Base-by-base conservation (phyloP, 345 rosid species). In the Linum lewisii region DNA sequence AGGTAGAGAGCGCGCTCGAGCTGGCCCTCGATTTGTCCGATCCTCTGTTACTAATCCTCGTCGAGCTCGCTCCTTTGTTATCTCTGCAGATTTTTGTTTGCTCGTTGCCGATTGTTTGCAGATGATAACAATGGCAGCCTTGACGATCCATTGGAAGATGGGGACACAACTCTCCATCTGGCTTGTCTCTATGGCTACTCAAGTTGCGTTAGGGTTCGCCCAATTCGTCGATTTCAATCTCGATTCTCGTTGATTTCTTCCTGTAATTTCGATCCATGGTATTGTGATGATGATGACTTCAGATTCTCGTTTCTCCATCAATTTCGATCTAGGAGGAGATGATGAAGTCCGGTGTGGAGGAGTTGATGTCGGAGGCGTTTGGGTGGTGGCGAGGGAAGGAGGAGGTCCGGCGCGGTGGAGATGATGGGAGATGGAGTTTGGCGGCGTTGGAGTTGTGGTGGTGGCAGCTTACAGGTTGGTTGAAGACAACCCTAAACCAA, bases 81-180 rank as follows among this genome's bases (percentile, higher is more conserved):
- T 23, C 34, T 29, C 60, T 22, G 7, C 24, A 23, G 42, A 9
- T 15, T 8, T 6, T 51, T 9, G 9, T 52, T 21, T 5, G 56
- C 15, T 26, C 45, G 45, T 38, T 13, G 15, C 45, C 16, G 45
- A 38, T 38, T 38, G 45, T 38, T 2, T 61, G 10, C 73, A 93
- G 99, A 84, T 70, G 78, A 79, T 68, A 60, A 89, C 77, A 71
- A 68, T 68, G 95, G 91, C 18, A 75, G 79, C 77, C 81, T 89
- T 20, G 77, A 93, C 51, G 99, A 93, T 55, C 85, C 91, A 0
- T 74, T 89, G 24, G 97, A 89, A 75, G 95, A 86, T 75, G 83
- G 91, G 61, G 97, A 93, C 72, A 70, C 99, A 0, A 89, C 95
- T 67, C 95, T 93, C 65, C 99, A 93, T 79, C 77, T 87, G 16